Evolutionary conservation across 1,139 yeast species (phyloP).

Genomic region (Chernovozyma sophiae-reginae): DNA sequence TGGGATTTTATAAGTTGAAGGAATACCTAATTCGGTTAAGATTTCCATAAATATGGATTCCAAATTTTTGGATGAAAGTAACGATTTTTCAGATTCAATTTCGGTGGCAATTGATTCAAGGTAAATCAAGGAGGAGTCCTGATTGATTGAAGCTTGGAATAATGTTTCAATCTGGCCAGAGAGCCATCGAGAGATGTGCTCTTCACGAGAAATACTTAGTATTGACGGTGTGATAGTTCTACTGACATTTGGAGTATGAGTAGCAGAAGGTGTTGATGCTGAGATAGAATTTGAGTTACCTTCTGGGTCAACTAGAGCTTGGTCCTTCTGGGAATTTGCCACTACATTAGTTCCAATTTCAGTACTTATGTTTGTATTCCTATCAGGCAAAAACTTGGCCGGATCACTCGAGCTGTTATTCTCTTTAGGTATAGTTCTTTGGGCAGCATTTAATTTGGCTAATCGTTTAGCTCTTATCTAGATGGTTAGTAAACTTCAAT

Average conservation of each 20-base stretch:
- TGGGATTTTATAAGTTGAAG: constrained; percentile 25
- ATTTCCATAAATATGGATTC: constrained; percentile 55
- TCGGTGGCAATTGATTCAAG: constrained; percentile 39
- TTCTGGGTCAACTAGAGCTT: too few species aligned
- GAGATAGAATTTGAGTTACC: too few species aligned
- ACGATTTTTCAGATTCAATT: constrained; percentile 13
- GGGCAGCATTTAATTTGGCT: constrained; percentile 43
- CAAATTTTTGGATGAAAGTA: constrained; percentile 9
- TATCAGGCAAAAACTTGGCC: too few species aligned
- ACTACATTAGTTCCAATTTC: too few species aligned
- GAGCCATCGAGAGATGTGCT: constrained; percentile 25
- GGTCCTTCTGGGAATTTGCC: too few species aligned
- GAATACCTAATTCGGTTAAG: constrained; percentile 49
- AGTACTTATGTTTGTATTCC: too few species aligned
- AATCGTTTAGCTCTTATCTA: constrained; percentile 55
- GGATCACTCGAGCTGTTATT: too few species aligned
- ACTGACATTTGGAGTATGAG: too few species aligned
- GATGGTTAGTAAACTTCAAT: constrained; percentile 18
- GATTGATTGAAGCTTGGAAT: constrained; percentile 33
- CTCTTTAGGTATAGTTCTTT: too few species aligned
- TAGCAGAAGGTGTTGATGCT: too few species aligned
- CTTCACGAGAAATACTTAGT: neutral
- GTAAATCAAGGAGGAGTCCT: constrained; percentile 16
- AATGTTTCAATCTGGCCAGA: constrained; percentile 29
- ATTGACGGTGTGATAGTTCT: too few species aligned